Conservation (phyloP, 768 basidiomycete genomes). For the Tricholoma saponaceum region DNA sequence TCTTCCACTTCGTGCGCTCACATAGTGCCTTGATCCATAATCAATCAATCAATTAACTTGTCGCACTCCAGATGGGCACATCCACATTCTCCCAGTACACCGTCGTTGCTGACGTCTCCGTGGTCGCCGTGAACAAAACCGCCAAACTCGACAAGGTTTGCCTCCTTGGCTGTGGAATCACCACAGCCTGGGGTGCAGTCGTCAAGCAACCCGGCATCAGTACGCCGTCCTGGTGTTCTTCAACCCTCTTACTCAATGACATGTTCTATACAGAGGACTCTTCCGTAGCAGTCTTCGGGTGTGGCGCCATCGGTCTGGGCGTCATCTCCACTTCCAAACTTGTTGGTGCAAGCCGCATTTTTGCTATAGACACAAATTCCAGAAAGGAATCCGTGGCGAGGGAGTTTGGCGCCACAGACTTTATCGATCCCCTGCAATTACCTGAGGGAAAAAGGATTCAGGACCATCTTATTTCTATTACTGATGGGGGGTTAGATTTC, state of each 20-base stretch:
- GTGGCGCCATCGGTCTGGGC: constrained; percentile 94
- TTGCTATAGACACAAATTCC: constrained; percentile 89
- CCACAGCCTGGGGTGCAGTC: constrained; percentile 97
- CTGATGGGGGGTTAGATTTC: constrained; percentile 95
- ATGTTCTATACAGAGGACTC: constrained; percentile 56
- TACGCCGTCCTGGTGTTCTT: constrained; percentile 29
- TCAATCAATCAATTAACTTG: neutral
- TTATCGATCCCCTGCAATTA: constrained; percentile 76
- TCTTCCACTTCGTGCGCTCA: constrained; percentile 83
- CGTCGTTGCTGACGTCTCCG: constrained; percentile 95
- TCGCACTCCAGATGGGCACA: constrained; percentile 81
- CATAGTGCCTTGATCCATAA: neutral
- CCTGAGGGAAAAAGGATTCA: constrained; percentile 82
- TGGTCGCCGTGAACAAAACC: constrained; percentile 80
- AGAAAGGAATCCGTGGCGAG: constrained; percentile 83
- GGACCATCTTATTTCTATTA: constrained; percentile 85
- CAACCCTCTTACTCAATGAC: constrained; percentile 1
- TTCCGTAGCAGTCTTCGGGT: constrained; percentile 91
- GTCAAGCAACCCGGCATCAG: constrained; percentile 86
- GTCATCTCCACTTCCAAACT: constrained; percentile 76
- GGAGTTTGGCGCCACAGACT: constrained; percentile 94
- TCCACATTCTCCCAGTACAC: constrained; percentile 99
- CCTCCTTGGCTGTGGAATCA: constrained; percentile 93
- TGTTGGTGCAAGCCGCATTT: constrained; percentile 83
- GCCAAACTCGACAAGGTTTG: constrained; percentile 97